Evolutionary conservation across 495 filamentous ascomycete species (phyloP), one percentile per base, ranked within the genome.

Genomic region (Aspergillus hancockii): DNA sequence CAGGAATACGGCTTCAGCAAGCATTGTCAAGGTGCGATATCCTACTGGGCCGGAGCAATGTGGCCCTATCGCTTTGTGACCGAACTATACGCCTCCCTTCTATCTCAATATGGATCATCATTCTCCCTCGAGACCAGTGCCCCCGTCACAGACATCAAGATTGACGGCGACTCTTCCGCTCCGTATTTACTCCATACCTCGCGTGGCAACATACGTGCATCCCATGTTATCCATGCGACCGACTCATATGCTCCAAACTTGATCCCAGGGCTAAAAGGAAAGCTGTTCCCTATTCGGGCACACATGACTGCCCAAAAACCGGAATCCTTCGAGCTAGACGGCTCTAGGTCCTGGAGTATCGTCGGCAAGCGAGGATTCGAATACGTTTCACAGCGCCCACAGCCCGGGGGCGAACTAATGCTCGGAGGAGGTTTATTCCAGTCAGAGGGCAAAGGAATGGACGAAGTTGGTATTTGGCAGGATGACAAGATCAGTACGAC

Each of bases 241-340:
- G 81, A 83, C 52, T 80, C 66, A 25, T 75, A 75, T 58, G 67
- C 76, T 7, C 59, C 76, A 0, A 72, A 80, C 41, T 71, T 83
- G 14, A 62, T 82, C 19, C 75, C 80, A 1, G 71, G 74, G 1
- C 68, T 82, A 12, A 63, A 65, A 40, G 74, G 75, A 1, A 75
- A 69, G 41, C 36, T 83, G 18, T 74, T 78, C 16, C 79, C 80
- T 0, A 49, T 73, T 0, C 72, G 79, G 9, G 81, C 76, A 0
- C 76, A 79, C 38, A 83, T 83, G 79, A 69, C 72, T 1, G 68
- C 67, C 8, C 76, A 82, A 63, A 54, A 53, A 8, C 67, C 75
- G 4, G 52, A 57, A 21, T 71, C 68, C 30, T 47, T 58, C 0
- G 28, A 23, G 3, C 8, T 63, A 3, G 51, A 65, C 12, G 67